A percentile compares a stretch with the other conserved stretches of the same genome.
phyloP scores from a whole-genome alignment of 2,329 filamentous ascomycete genomes.

The Gremmenia infestans region DNA sequence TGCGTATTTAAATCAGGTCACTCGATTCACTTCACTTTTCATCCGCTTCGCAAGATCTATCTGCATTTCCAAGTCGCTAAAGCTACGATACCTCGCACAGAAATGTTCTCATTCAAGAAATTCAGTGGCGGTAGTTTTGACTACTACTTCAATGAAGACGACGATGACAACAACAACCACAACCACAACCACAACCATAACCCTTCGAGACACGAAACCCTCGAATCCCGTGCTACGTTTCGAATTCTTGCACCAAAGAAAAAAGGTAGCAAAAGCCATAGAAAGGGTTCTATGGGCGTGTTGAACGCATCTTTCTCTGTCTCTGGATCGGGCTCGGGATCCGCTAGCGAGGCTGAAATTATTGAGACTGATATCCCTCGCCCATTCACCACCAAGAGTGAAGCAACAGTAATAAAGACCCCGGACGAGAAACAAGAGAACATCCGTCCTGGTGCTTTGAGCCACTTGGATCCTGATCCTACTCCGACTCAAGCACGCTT shows the following conservation, averaged over 20 bases:
- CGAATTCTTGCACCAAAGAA: neutral
- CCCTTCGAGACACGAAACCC: neutral
- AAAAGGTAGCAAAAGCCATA: neutral
- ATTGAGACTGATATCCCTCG: neutral
- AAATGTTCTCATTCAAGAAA: too few species aligned
- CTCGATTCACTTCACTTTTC: too few species aligned
- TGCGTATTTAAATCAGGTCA: too few species aligned
- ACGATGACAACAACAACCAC: too few species aligned
- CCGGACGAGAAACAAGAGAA: neutral
- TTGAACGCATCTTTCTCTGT: neutral
- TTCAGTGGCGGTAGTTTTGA: too few species aligned
- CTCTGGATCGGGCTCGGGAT: neutral
- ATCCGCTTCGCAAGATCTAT: too few species aligned
- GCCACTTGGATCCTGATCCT: neutral
- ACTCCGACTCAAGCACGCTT: neutral
- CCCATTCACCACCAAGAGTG: neutral
- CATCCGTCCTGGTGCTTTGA: neutral
- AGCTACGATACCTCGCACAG: too few species aligned
- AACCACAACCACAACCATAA: too few species aligned
- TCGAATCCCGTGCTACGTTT: neutral
- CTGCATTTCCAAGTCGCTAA: too few species aligned
- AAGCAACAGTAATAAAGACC: neutral
- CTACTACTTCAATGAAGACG: too few species aligned
- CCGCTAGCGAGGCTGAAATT: neutral
- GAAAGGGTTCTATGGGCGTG: neutral